Evolutionary conservation across 805 yeast species (phyloP).

Genomic region (Citeromyces matritensis): DNA sequence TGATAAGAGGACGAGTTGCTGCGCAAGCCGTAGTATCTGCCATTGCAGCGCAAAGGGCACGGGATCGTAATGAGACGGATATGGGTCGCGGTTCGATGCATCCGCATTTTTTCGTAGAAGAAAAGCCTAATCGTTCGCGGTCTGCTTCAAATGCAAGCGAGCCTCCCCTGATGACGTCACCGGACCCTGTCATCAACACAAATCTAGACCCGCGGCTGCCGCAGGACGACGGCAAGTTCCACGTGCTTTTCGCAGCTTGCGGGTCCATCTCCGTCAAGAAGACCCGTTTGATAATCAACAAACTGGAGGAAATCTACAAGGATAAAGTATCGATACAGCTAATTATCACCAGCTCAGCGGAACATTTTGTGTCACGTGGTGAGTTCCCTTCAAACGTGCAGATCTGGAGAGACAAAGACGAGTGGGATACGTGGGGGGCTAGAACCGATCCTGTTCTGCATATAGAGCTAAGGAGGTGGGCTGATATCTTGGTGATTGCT

Average conservation of each 20-base stretch:
- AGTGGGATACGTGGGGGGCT: slow-evolving; percentile 37
- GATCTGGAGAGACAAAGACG: slow-evolving; percentile 44
- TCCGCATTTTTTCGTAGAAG: slow-evolving; percentile 67
- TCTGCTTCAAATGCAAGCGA: no score
- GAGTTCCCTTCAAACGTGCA: slow-evolving; percentile 27
- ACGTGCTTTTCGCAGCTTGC: slow-evolving; percentile 41
- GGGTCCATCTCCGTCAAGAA: slow-evolving; percentile 39
- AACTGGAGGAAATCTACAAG: slow-evolving; percentile 35
- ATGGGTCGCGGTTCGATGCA: no score
- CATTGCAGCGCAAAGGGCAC: slow-evolving; percentile 21
- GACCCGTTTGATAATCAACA: slow-evolving; percentile 33
- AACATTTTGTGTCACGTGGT: slow-evolving; percentile 33
- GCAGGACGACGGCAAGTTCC: slow-evolving; percentile 39
- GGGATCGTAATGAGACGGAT: slow-evolving; percentile 12
- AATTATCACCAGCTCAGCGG: slow-evolving; percentile 37
- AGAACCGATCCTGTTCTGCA: slow-evolving; percentile 47
- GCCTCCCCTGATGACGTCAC: no score
- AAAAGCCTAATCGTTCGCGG: no score
- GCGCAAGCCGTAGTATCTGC: slow-evolving; percentile 22
- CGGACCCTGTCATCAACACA: no score
- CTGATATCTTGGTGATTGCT: slow-evolving; percentile 38
- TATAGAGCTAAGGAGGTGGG: slow-evolving; percentile 47
- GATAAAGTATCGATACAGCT: slow-evolving; percentile 37
- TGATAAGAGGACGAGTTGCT: slow-evolving; percentile 21
- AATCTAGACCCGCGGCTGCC: slow-evolving; percentile 22